Evolutionary conservation across 345 rosid species (phyloP).

Genomic region (Punica granatum): DNA sequence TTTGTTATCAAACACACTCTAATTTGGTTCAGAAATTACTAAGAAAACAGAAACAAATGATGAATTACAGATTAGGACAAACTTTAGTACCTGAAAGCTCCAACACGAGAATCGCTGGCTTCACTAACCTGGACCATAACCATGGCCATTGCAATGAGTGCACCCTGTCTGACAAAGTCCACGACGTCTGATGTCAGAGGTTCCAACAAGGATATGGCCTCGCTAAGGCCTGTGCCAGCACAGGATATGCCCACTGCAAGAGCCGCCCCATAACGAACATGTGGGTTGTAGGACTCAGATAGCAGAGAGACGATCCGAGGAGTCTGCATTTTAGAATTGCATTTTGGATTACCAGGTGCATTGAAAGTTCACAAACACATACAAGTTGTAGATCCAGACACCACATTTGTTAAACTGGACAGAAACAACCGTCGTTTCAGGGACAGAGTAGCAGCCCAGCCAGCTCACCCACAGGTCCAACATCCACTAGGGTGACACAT

Average conservation of each 20-base stretch:
- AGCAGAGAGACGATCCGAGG: constrained; percentile 93
- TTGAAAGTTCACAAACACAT: background rate
- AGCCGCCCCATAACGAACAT: constrained; percentile 99
- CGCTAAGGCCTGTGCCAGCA: constrained; percentile 98
- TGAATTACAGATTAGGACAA: background rate
- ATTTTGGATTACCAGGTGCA: background rate
- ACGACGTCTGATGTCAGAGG: constrained; percentile 96
- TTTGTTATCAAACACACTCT: no score
- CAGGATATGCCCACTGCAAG: constrained; percentile 99
- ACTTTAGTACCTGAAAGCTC: constrained; percentile 67
- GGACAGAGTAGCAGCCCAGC: no score
- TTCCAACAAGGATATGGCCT: constrained; percentile 97
- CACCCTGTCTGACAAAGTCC: constrained; percentile 99
- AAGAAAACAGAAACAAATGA: background rate
- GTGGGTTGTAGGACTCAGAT: constrained; percentile 97
- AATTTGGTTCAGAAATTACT: background rate
- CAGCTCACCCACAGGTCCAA: no score
- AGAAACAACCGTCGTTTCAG: no score
- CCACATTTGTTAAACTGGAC: background rate
- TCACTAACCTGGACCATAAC: constrained; percentile 95
- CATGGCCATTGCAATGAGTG: constrained; percentile 99
- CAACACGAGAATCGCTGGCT: constrained; percentile 97
- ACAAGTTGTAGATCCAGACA: background rate
- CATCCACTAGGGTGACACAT: no score
- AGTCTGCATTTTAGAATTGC: constrained; percentile 45